Base-by-base conservation (phyloP, 2,329 filamentous ascomycete genomes). In the Blastomyces silverae region DNA sequence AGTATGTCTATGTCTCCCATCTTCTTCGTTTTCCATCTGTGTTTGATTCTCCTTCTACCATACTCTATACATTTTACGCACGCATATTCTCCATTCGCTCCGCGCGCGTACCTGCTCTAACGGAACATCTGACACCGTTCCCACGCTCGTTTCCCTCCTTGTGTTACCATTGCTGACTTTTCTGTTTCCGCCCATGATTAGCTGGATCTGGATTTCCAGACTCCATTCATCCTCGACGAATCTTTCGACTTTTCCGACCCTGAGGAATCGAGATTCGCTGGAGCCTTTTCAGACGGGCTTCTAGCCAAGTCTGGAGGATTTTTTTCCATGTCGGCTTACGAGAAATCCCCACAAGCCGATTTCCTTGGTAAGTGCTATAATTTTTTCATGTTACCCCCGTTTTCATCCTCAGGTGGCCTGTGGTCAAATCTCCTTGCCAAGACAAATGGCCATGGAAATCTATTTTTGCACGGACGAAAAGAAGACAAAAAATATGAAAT, bases 251-350 rank as follows among this genome's bases (percentile, higher is more conserved):
- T 79, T 67, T 77, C 78, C 64, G 78, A 79, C 67, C 75, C 77
- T 70, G 77, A 78, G 72, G 78, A 79, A 69, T 77, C 78, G 66
- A 75, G 75, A 68, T 79, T 79, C 71, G 75, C 73, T 66, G 75
- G 74, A 70, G 75, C 75, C 64, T 77, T 78, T 73, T 79, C 81
- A 73, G 79, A 79, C 75, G 81, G 81, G 80, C 79, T 81, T 68
- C 76, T 79, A 78, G 80, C 80, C 78, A 83, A 81, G 76, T 79
- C 80, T 77, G 82, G 85, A 82, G 79, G 85, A 80, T 79, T 87
- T 73, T 80, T 90, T 79, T 87, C 89, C 79, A 92, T 92, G 89
- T 89, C 90, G 77, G 88, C 88, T 79, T 92, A 91, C 83, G 82
- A 84, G 74, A 96, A 95, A 79, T 79, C 86, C 66, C 86, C 89